Evolutionary conservation across 75 land plant species (phyloP).

Genomic region (Pseudotsuga menziesii): DNA sequence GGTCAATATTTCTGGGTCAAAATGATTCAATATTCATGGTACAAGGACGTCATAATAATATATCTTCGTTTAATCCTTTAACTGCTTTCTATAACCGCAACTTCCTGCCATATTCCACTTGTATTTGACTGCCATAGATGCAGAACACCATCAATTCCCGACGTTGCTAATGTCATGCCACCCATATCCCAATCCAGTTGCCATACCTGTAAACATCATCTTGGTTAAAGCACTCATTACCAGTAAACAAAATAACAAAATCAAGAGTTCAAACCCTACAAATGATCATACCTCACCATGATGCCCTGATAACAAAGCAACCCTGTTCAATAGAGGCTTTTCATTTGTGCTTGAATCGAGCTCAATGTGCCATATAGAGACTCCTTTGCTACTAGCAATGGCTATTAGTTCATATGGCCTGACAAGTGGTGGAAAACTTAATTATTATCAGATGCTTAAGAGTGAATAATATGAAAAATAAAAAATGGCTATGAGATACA

Average conservation of each 20-base stretch:
- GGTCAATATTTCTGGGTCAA: background rate
- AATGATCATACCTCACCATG: slow-evolving; percentile 67
- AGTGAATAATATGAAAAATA: background rate
- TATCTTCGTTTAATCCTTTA: background rate
- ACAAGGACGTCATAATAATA: background rate
- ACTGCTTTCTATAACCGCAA: slow-evolving; percentile 33
- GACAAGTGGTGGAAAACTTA: background rate
- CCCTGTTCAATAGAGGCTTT: slow-evolving; percentile 48
- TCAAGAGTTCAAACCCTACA: background rate
- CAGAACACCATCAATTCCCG: slow-evolving; percentile 68
- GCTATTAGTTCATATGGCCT: slow-evolving; percentile 95
- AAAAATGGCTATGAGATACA: background rate
- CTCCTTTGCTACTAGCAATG: slow-evolving; percentile 76
- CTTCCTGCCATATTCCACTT: slow-evolving; percentile 81
- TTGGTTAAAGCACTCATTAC: background rate
- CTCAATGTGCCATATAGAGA: slow-evolving; percentile 90
- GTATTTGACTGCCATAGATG: slow-evolving; percentile 84
- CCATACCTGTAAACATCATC: slow-evolving; percentile 57
- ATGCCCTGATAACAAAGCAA: slow-evolving; percentile 69
- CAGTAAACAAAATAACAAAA: background rate
- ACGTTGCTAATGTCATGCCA: slow-evolving; percentile 91
- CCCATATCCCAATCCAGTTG: slow-evolving; percentile 97
- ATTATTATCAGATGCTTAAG: background rate
- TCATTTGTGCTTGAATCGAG: slow-evolving; percentile 49
- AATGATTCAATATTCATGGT: background rate